Evolutionary conservation across 495 filamentous ascomycete species (phyloP), one percentile per base, ranked within the genome.

Genomic region (Glarea lozoyensis): DNA sequence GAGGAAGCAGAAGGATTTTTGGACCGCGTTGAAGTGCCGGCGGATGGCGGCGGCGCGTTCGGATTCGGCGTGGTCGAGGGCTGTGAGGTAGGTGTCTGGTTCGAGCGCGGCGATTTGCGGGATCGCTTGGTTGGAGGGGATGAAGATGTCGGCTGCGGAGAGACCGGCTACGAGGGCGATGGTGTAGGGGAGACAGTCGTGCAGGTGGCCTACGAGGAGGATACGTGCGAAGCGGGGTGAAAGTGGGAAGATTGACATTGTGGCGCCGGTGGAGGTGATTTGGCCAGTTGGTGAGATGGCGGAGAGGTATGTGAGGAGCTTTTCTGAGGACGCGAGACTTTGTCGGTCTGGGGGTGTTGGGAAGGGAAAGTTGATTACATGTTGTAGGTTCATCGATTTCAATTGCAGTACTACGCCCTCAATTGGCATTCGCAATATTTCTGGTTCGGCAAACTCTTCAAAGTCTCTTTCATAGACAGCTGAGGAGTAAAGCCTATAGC

Each of bases 281-380:
- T 84, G 76, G n/a, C 86, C 86, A 11, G 69, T 68, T 6, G 72
- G 56, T 9, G 76, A 73, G 20, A 86, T 66, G 4, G 82, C 84
- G 10, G 78, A 76, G 7, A 90, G 68, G 53, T 88, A 83, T 30
- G 72, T 78, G 7, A 95, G 65, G 5, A 96, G 71, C 54, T 82
- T 89, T 59, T 97, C 92, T 15, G 93, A 88, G 54, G 84, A 89
- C 34, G 75, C 72, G 1, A 99, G 70, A 47, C 80, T 86, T 45
- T 81, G 68, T 11, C 81, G 79, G 48, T 88, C 84, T 15, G 92
- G 93, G 5, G 87, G 80, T 2, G 93, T 95, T 6, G 93, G 93
- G 59, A 97, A 99, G n/a, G 92, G 93, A 60, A 99, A 99, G 54
- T 89, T 94, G 56, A 82, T 77, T 2, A 97, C 83, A 42, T 88